Conservation (phyloP, 352 stramenopile species). For the Phytophthora ramorum region DNA sequence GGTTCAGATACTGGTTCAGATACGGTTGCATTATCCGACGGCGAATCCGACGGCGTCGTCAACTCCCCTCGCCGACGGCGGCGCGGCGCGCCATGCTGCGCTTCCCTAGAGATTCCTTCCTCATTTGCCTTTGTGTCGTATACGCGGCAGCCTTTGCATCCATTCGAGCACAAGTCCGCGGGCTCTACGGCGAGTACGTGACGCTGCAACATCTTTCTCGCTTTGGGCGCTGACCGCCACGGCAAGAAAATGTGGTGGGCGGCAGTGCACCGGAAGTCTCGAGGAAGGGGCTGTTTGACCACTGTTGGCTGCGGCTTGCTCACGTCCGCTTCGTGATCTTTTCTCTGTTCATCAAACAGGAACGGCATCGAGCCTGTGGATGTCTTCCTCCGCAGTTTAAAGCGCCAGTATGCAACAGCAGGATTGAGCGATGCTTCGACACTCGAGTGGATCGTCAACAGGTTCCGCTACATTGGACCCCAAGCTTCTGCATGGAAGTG, state of each 20-base stretch:
- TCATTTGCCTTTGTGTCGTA: slow-evolving; percentile 52
- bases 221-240: too few relatives aligned
- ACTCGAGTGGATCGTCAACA: slow-evolving; percentile 24
- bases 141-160: slow-evolving; percentile 79
- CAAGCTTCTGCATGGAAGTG: slow-evolving; percentile 59
- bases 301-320: slow-evolving; percentile 3
- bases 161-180: slow-evolving; percentile 82
- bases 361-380: slow-evolving; percentile 70
- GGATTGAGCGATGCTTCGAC: slow-evolving; percentile 16
- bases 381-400: slow-evolving; percentile 50
- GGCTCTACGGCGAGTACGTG: slow-evolving; percentile 78
- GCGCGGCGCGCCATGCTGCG: slow-evolving; percentile 13
- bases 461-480: slow-evolving; percentile 49
- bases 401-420: slow-evolving; percentile 18
- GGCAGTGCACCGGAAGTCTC: too few relatives aligned
- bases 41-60: slow-evolving; percentile 12
- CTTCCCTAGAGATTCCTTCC: slow-evolving; percentile 51
- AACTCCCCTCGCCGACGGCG: slow-evolving; percentile 7
- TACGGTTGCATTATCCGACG: slow-evolving; percentile 9
- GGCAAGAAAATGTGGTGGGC: too few relatives aligned
- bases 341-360: slow-evolving; percentile 30
- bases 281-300: too few relatives aligned
- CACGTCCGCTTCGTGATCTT: slow-evolving; percentile 8
- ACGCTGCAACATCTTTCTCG: neutral
- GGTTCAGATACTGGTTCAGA: neutral